These are phyloP conservation scores for Gardenia jasminoides DNA, from an alignment of 257 asterid genomes.

Conservation along the genomic window DNA sequence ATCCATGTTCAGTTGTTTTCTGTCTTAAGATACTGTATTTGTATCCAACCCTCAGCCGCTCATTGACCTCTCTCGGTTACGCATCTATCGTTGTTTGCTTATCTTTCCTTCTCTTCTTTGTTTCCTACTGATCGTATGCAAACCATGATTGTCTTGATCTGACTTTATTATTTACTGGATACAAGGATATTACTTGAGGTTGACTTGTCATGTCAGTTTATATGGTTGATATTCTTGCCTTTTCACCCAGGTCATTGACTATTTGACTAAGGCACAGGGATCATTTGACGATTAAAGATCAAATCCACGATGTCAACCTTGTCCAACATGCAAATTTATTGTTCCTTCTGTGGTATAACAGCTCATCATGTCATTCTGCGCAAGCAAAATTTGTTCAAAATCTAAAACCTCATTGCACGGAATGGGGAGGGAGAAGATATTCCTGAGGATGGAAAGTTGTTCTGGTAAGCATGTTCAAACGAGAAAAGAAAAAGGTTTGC, in stretches of 20 bases:
- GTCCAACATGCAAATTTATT: not conserved
- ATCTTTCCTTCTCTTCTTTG: conserved; percentile 9
- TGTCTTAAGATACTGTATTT: conserved; percentile 22
- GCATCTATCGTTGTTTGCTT: conserved; percentile 5
- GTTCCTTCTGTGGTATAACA: not conserved
- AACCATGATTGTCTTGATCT: not conserved
- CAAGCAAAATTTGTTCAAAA: too few species aligned
- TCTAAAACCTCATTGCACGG: too few species aligned
- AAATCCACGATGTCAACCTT: not conserved
- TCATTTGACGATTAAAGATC: not conserved
- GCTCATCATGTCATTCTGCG: too few species aligned
- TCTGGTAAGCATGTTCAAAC: too few species aligned
- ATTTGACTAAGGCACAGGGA: not conserved
- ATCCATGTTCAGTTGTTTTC: conserved; percentile 34
- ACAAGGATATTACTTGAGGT: conserved; percentile 10
- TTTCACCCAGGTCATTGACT: conserved; percentile 23
- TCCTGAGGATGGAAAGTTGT: too few species aligned
- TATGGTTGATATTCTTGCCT: conserved; percentile 30
- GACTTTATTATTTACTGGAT: not conserved
- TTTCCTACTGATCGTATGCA: conserved; percentile 1
- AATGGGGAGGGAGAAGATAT: too few species aligned
- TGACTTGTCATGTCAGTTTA: conserved; percentile 19
- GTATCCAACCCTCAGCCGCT: not conserved
- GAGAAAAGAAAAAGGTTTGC: too few species aligned
- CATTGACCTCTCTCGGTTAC: conserved; percentile 4